Evolutionary conservation across 225 moss, liverwort and hornwort species (phyloP).

Genomic region (Takakia lepidozioides): DNA sequence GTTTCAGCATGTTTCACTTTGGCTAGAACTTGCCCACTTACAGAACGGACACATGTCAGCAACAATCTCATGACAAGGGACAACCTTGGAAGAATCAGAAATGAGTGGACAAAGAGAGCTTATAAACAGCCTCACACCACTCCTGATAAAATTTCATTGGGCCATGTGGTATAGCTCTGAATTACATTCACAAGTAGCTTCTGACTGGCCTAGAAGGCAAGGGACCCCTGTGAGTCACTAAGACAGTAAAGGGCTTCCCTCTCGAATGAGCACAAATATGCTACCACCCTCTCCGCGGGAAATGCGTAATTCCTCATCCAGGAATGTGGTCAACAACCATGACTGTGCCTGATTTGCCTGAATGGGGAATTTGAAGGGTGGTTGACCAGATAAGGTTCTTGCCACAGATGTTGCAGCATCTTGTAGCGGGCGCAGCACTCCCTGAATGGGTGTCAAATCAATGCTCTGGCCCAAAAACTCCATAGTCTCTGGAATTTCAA

Average conservation of each 20-base stretch:
- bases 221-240: too few relatives aligned
- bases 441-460: constrained; percentile 31
- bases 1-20: too few relatives aligned
- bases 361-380: constrained; percentile 39
- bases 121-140: too few relatives aligned
- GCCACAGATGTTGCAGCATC: constrained; percentile 35
- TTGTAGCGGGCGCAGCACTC: constrained; percentile 43
- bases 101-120: too few relatives aligned
- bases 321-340: constrained; percentile 52
- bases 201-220: too few relatives aligned
- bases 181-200: too few relatives aligned
- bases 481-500: constrained; percentile 36
- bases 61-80: too few relatives aligned
- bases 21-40: too few relatives aligned
- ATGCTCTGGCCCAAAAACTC: constrained; percentile 46
- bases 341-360: constrained; percentile 32
- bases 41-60: too few relatives aligned
- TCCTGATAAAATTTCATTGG: too few relatives aligned
- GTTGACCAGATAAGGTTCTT: constrained; percentile 43
- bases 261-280: constrained; percentile 41
- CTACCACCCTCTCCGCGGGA: constrained; percentile 48
- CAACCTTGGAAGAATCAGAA: too few relatives aligned
- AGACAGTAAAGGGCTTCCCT: constrained; percentile 24
- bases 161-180: too few relatives aligned
- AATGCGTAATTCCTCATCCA: constrained; percentile 48